phyloP scores from a whole-genome alignment of 148 eudicot species.

The Amaranthus palmeri region DNA sequence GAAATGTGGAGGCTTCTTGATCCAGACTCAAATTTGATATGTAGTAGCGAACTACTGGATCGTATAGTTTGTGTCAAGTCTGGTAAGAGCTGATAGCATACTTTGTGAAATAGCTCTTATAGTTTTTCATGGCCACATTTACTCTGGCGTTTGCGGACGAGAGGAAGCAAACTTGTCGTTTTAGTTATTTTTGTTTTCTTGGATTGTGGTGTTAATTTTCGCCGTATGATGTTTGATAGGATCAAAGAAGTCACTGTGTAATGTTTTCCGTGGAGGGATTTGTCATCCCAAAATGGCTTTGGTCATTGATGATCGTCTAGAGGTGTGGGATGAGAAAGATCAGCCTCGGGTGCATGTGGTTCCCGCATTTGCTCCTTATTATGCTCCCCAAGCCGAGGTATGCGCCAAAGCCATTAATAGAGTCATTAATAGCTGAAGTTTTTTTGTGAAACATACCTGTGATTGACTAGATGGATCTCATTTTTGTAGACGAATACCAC shows the following conservation, averaged over 20 bases:
- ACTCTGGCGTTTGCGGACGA: background rate
- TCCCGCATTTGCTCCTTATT: constrained; percentile 99
- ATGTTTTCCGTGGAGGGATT: constrained; percentile 78
- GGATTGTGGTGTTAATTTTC: background rate
- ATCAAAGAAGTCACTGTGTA: constrained; percentile 75
- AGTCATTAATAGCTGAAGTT: background rate
- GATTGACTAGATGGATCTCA: background rate
- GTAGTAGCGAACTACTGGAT: constrained; percentile 59
- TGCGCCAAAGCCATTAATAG: background rate
- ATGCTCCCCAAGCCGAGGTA: constrained; percentile 99
- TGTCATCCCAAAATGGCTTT: constrained; percentile 98
- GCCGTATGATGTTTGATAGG: constrained; percentile 35
- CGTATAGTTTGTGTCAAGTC: constrained; percentile 95
- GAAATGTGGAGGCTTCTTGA: constrained; percentile 99
- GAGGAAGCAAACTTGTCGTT: background rate
- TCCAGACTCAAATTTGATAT: constrained; percentile 90
- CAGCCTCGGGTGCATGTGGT: constrained; percentile 98
- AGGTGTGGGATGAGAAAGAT: constrained; percentile 98
- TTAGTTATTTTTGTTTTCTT: background rate
- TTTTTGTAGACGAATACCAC: constrained; percentile 66
- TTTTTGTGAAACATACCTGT: background rate
- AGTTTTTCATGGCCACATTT: background rate
- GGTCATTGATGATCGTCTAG: constrained; percentile 96
- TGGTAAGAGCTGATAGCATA: constrained; percentile 42
- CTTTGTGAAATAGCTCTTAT: background rate